Percentiles rank a stretch among this genome's conserved stretches.
phyloP scores from a whole-genome alignment of 2,329 filamentous ascomycete genomes.

The Aureobasidium musti region DNA sequence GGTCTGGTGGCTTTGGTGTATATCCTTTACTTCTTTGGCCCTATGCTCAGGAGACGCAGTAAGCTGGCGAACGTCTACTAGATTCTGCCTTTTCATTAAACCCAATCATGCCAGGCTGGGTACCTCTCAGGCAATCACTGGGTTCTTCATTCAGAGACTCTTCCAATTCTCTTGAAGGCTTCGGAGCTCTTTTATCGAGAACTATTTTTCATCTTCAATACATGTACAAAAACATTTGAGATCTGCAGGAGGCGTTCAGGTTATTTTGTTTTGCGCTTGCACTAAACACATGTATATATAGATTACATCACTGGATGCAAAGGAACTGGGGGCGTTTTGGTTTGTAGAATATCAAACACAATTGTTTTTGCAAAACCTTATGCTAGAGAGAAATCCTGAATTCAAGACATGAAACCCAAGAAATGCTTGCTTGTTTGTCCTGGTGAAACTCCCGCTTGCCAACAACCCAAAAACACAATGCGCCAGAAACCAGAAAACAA shows the following conservation, averaged over 20 bases:
- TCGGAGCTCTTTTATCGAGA: not conserved
- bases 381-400: not conserved
- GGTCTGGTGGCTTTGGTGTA: conserved; percentile 24
- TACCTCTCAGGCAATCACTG: too few species aligned
- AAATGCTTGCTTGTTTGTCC: not conserved
- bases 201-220: not conserved
- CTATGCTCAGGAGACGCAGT: conserved; percentile 19
- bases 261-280: not conserved
- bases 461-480: not conserved
- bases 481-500: not conserved
- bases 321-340: not conserved
- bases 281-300: not conserved
- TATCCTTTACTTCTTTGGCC: conserved; percentile 27
- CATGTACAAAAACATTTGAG: not conserved
- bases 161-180: not conserved
- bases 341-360: not conserved
- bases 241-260: not conserved
- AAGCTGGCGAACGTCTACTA: conserved; percentile 25
- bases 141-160: not conserved
- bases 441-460: not conserved
- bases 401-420: not conserved
- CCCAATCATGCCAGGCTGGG: not conserved
- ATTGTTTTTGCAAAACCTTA: not conserved
- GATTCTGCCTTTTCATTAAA: not conserved
- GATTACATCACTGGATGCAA: not conserved